A percentile compares a stretch with the other conserved stretches of the same genome.
phyloP scores from a whole-genome alignment of 2,329 filamentous ascomycete genomes.

The Penicillium verrucosum region DNA sequence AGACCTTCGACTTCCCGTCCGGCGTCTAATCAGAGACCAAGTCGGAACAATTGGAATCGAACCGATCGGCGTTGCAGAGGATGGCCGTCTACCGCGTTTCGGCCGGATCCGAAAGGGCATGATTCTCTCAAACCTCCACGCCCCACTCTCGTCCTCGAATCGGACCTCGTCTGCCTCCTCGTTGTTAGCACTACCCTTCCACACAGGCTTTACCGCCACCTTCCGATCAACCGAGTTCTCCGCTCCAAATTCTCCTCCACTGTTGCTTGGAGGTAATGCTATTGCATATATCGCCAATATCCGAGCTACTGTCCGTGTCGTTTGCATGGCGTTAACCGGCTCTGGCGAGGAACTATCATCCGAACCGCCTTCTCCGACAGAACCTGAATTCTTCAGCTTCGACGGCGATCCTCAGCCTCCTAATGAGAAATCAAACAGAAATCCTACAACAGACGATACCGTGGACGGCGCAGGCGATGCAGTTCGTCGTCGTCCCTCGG shows the following conservation, averaged over 20 bases:
- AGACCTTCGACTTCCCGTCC: constrained; percentile 80
- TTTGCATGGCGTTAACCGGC: constrained; percentile 50
- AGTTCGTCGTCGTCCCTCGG: constrained; percentile 9
- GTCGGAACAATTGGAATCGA: constrained; percentile 84
- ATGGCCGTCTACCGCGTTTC: constrained; percentile 27
- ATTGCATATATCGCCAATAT: constrained; percentile 88
- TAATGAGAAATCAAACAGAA: constrained; percentile 4
- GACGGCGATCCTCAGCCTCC: constrained; percentile 35
- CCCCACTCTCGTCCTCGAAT: constrained; percentile 46
- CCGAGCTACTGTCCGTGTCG: constrained; percentile 72
- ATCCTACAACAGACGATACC: background rate
- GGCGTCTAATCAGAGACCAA: constrained; percentile 71
- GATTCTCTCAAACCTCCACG: constrained; percentile 66
- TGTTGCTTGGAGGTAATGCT: constrained; percentile 53
- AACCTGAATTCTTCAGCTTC: constrained; percentile 45
- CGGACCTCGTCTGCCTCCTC: constrained; percentile 3
- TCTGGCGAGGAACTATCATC: constrained; percentile 26
- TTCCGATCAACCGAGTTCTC: constrained; percentile 62
- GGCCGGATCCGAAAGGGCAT: constrained; percentile 69
- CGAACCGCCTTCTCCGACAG: constrained; percentile 29
- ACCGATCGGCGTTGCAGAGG: constrained; percentile 22
- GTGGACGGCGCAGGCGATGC: background rate
- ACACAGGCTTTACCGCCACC: constrained; percentile 66
- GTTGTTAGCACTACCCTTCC: constrained; percentile 39
- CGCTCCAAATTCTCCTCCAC: constrained; percentile 45